Percentiles rank a stretch among this genome's conserved stretches.
Conservation (phyloP, 2,329 filamentous ascomycete genomes). For the Pseudocercospora pini-densiflorae region DNA sequence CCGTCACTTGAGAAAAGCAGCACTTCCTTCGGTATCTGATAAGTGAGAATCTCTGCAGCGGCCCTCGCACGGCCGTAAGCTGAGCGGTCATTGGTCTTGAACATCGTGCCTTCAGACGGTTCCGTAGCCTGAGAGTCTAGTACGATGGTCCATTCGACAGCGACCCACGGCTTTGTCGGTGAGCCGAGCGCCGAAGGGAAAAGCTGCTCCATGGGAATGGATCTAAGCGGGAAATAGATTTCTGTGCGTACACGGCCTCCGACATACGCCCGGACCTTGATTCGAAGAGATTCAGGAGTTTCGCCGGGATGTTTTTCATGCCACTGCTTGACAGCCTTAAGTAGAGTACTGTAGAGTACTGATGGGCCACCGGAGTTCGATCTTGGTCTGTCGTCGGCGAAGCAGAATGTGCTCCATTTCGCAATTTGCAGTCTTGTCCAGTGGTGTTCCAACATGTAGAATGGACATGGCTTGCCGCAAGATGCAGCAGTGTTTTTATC, state of each 20-base stretch:
- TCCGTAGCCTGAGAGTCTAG: constrained; percentile 58
- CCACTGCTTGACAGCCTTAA: constrained; percentile 40
- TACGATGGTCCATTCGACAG: constrained; percentile 46
- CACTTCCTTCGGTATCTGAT: constrained; percentile 65
- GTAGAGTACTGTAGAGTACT: constrained; percentile 39
- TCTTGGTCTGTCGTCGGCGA: constrained; percentile 72
- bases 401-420: constrained; percentile 61
- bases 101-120: constrained; percentile 71
- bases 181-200: constrained; percentile 62
- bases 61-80: constrained; percentile 73
- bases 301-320: constrained; percentile 38
- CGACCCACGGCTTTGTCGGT: constrained; percentile 30
- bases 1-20: constrained; percentile 69
- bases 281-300: constrained; percentile 38
- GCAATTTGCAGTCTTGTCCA: constrained; percentile 49
- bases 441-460: constrained; percentile 45
- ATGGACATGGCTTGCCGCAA: constrained; percentile 41
- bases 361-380: constrained; percentile 52
- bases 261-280: constrained; percentile 63
- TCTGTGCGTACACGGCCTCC: constrained; percentile 46
- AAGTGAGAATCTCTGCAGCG: constrained; percentile 59
- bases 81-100: constrained; percentile 79
- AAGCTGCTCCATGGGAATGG: constrained; percentile 56
- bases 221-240: constrained; percentile 42
- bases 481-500: constrained; percentile 36